phyloP scores from a whole-genome alignment of 768 basidiomycete genomes.

The Phallus indusiatus region DNA sequence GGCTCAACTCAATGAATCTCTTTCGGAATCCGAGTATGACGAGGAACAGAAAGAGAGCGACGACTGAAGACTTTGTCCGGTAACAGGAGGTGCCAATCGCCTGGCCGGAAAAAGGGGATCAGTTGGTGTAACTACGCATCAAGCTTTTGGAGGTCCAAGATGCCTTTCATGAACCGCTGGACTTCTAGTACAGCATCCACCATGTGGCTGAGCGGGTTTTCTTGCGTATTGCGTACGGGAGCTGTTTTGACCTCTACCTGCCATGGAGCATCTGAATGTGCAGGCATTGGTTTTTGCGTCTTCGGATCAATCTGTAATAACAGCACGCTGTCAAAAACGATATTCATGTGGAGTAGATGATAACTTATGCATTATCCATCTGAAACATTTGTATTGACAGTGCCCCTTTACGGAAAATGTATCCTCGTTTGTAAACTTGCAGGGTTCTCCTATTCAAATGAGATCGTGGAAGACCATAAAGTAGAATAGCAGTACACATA shows the following conservation, averaged over 20 bases:
- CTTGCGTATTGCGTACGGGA: constrained; percentile 70
- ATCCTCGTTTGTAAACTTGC: constrained; percentile 59
- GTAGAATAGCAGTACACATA: constrained; percentile 43
- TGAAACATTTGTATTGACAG: constrained; percentile 78
- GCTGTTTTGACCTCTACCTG: constrained; percentile 85
- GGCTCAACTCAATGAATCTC: not conserved
- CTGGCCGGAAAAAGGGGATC: not conserved
- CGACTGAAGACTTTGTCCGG: not conserved
- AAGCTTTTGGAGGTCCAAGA: constrained; percentile 67
- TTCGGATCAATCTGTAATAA: constrained; percentile 54
- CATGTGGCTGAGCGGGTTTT: constrained; percentile 58
- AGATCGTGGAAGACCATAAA: not conserved
- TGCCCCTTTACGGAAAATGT: constrained; percentile 59
- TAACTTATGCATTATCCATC: constrained; percentile 57
- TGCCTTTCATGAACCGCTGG: constrained; percentile 75
- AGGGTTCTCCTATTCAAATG: not conserved
- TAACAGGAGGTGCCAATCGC: not conserved
- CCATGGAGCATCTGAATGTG: constrained; percentile 76
- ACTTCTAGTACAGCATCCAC: constrained; percentile 74
- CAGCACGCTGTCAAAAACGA: not conserved
- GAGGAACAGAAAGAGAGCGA: not conserved
- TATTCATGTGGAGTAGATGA: not conserved
- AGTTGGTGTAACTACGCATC: constrained; percentile 40
- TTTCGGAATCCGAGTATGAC: not conserved
- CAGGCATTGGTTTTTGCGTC: constrained; percentile 66